A percentile compares a stretch with the other conserved stretches of the same genome.
Conservation (phyloP, 306 rosid species). For the Albizia julibrissin region DNA sequence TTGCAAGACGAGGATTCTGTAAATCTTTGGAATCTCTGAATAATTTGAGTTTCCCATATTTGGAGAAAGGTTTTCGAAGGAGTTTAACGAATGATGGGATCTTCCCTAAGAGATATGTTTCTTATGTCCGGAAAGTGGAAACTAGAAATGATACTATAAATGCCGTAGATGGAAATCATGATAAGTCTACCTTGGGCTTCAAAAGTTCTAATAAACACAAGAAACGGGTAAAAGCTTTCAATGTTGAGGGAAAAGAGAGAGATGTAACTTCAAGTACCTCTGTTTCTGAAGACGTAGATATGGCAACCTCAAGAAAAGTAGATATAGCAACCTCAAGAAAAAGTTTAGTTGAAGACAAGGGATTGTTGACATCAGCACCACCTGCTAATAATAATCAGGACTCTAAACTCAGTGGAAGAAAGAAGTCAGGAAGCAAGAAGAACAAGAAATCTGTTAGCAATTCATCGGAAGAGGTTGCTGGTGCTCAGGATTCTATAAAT, state of each 20-base stretch:
- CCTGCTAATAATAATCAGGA: slow-evolving; percentile 30
- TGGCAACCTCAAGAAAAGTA: slow-evolving; percentile 30
- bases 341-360: slow-evolving; percentile 34
- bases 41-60: slow-evolving; percentile 30
- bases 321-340: slow-evolving; percentile 30
- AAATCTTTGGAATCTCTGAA: slow-evolving; percentile 34
- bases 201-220: slow-evolving; percentile 21
- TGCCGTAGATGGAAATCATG: slow-evolving; percentile 21
- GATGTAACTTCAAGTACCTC: slow-evolving; percentile 28
- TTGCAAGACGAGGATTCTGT: slow-evolving; percentile 18
- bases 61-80: slow-evolving; percentile 28
- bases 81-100: slow-evolving; percentile 35
- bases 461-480: slow-evolving; percentile 36
- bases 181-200: slow-evolving; percentile 7
- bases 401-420: slow-evolving; percentile 42
- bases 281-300: slow-evolving; percentile 34
- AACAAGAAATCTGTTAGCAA: slow-evolving; percentile 34
- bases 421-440: slow-evolving; percentile 49
- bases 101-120: slow-evolving; percentile 50
- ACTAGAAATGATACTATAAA: slow-evolving; percentile 30
- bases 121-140: slow-evolving; percentile 34
- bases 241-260: slow-evolving; percentile 36
- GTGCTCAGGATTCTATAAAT: slow-evolving; percentile 35
- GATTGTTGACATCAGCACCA: slow-evolving; percentile 15
- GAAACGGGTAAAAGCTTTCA: slow-evolving; percentile 44